phyloP scores from a whole-genome alignment of 345 rosid species.

The Microthlaspi erraticum region DNA sequence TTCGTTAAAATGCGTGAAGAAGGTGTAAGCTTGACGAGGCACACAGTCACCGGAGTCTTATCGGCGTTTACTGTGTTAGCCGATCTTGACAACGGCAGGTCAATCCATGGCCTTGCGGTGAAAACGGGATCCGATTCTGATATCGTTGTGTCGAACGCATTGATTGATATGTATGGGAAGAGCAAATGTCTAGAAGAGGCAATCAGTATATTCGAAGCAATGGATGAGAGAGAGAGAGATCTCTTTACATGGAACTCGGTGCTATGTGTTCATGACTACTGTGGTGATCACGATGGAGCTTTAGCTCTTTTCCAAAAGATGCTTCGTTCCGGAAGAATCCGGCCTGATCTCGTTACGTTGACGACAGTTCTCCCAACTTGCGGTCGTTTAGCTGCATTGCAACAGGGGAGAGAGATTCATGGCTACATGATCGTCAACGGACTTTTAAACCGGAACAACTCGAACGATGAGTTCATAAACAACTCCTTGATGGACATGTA shows the following conservation, averaged over 20 bases:
- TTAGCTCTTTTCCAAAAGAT: constrained; percentile 56
- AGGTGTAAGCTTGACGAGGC: constrained; percentile 47
- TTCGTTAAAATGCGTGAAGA: constrained; percentile 51
- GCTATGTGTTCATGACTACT: constrained; percentile 56
- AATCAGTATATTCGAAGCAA: constrained; percentile 49
- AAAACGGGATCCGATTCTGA: constrained; percentile 51
- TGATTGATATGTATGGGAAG: constrained; percentile 80
- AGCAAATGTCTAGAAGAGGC: constrained; percentile 55
- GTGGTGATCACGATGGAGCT: constrained; percentile 63
- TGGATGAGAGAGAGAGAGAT: constrained; percentile 56
- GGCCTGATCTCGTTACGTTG: constrained; percentile 60
- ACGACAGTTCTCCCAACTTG: constrained; percentile 65
- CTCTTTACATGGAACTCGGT: constrained; percentile 68
- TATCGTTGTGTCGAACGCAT: constrained; percentile 54
- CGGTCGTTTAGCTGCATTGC: constrained; percentile 60
- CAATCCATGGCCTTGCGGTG: constrained; percentile 54
- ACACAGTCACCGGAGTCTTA: constrained; percentile 59
- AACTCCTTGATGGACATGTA: constrained; percentile 68
- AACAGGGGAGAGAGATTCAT: constrained; percentile 61
- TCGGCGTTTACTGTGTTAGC: constrained; percentile 54
- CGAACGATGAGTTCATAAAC: constrained; percentile 42
- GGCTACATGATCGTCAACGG: constrained; percentile 52
- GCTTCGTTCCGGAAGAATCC: constrained; percentile 51
- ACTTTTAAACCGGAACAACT: constrained; percentile 43
- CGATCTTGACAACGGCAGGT: constrained; percentile 51